Evolutionary conservation across 2,329 filamentous ascomycete genomes (phyloP).

Genomic region (Colletotrichum sp.): DNA sequence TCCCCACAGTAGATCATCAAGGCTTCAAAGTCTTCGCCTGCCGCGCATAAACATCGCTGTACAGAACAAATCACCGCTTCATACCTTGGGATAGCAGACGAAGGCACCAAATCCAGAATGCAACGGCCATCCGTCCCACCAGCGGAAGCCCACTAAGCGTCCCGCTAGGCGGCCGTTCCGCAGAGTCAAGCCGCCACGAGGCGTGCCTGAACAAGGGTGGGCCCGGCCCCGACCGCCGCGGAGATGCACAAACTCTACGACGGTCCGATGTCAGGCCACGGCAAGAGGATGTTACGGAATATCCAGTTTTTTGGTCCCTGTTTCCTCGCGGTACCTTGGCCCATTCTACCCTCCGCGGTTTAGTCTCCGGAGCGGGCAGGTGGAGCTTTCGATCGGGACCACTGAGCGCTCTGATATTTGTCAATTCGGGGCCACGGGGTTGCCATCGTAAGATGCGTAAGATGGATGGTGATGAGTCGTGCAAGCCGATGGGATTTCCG

Average conservation of each 20-base stretch:
- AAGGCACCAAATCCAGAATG: not conserved
- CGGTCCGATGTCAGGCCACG: constrained; percentile 17
- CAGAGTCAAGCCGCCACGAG: not conserved
- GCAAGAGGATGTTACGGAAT: constrained; percentile 1
- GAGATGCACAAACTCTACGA: constrained; percentile 10
- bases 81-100: not conserved
- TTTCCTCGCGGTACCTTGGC: not conserved
- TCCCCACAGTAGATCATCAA: not conserved
- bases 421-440: not conserved
- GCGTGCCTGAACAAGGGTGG: not conserved
- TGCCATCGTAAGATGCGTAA: not conserved
- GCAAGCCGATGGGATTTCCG: not conserved
- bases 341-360: not conserved
- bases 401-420: constrained; percentile 1
- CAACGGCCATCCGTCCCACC: not conserved
- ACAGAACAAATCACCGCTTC: not conserved
- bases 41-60: not conserved
- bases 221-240: not conserved
- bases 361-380: not conserved
- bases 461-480: not conserved
- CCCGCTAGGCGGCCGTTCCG: not conserved
- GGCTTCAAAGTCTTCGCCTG: not conserved
- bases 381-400: not conserved
- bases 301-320: not conserved
- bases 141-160: not conserved